A percentile compares a stretch with the other conserved stretches of the same genome.
These are phyloP conservation scores for Extremus antarcticus DNA, from an alignment of 495 filamentous ascomycete genomes.

Conservation along the genomic window DNA sequence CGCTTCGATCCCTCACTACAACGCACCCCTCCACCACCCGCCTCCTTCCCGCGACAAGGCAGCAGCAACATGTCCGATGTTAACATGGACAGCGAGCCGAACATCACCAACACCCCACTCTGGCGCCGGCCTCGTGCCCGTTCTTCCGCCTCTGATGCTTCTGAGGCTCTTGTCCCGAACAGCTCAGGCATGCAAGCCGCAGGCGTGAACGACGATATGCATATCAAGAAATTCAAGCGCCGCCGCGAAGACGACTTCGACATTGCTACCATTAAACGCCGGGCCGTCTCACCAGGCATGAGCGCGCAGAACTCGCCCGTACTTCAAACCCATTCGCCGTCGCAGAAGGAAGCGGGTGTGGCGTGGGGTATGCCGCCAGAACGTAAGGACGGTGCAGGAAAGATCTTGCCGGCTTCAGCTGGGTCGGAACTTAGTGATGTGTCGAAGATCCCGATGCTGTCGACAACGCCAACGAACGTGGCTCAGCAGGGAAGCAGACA, in stretches of 20 bases:
- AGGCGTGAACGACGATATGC: conserved; percentile 50
- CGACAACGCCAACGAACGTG: too few species aligned
- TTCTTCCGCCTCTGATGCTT: conserved; percentile 15
- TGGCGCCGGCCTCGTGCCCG: conserved; percentile 23
- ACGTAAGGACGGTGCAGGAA: conserved; percentile 43
- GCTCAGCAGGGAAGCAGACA: conserved; percentile 5
- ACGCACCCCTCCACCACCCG: conserved; percentile 54
- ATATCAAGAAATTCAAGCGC: conserved; percentile 53
- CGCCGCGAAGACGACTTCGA: conserved; percentile 88
- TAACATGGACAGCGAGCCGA: conserved; percentile 15
- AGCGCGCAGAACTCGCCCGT: conserved; percentile 82
- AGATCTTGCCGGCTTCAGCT: conserved; percentile 36
- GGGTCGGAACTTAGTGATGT: not conserved
- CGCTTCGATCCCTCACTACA: conserved; percentile 53
- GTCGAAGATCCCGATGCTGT: not conserved
- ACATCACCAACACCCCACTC: conserved; percentile 24
- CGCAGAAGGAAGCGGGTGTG: conserved; percentile 40
- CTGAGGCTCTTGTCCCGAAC: conserved; percentile 23
- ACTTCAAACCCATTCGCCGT: conserved; percentile 62
- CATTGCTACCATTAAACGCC: conserved; percentile 76
- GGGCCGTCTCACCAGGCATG: conserved; percentile 87
- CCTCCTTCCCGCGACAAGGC: conserved; percentile 32
- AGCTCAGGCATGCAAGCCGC: conserved; percentile 33
- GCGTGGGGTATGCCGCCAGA: conserved; percentile 51
- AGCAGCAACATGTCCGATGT: conserved; percentile 24